These are phyloP conservation scores for Termitomyces sp. DNA, from an alignment of 768 basidiomycete genomes.

Conservation along the genomic window DNA sequence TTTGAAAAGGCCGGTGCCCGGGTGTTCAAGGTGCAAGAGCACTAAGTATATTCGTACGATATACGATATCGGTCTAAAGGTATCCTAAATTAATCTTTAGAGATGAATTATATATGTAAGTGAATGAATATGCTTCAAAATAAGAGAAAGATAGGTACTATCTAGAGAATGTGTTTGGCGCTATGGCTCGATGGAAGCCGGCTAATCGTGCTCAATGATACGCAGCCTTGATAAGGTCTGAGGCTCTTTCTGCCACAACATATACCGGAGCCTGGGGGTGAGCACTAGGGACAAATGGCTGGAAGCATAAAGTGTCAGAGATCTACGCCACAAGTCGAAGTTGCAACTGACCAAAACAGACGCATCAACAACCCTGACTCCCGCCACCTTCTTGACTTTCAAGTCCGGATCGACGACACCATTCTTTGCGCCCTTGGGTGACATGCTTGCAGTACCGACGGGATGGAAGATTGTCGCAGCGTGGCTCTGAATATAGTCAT, in stretches of 20 bases:
- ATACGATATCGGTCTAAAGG: too few species aligned
- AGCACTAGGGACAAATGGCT: not conserved
- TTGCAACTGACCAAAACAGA: conserved; percentile 17
- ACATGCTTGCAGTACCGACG: conserved; percentile 24
- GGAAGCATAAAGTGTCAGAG: not conserved
- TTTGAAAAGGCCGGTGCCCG: too few species aligned
- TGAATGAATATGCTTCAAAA: not conserved
- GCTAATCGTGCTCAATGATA: not conserved
- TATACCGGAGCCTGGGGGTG: not conserved
- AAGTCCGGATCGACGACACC: conserved; percentile 31
- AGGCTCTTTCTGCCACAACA: not conserved
- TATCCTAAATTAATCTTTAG: too few species aligned
- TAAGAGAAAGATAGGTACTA: not conserved
- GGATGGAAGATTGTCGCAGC: conserved; percentile 8
- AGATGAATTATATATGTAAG: too few species aligned
- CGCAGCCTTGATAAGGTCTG: not conserved
- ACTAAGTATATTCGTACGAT: too few species aligned
- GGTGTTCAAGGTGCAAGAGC: too few species aligned
- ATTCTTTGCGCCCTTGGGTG: conserved; percentile 14
- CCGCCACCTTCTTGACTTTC: conserved; percentile 23
- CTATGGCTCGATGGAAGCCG: too few species aligned
- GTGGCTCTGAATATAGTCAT: not conserved
- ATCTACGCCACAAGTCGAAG: not conserved
- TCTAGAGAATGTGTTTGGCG: too few species aligned
- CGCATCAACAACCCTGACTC: conserved; percentile 31